phyloP scores from a whole-genome alignment of 2,329 filamentous ascomycete genomes.

The Chrysoporthe puriensis region DNA sequence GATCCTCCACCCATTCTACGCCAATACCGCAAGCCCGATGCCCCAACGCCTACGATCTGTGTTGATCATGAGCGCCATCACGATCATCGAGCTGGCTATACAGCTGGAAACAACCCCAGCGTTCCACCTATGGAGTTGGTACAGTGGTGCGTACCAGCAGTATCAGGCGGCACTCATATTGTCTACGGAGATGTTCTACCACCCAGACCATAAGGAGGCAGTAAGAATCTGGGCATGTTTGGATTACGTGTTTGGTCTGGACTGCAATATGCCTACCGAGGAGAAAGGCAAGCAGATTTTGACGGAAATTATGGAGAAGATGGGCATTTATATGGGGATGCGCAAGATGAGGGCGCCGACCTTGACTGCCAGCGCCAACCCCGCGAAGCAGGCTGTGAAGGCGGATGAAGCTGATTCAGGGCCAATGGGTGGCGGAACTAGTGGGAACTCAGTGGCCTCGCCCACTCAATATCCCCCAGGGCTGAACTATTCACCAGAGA shows the following conservation, averaged over 20 bases:
- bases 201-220: constrained; percentile 59
- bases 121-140: constrained; percentile 70
- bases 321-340: constrained; percentile 61
- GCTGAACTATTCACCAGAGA: not conserved
- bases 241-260: constrained; percentile 71
- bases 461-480: constrained; percentile 12
- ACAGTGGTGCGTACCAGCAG: constrained; percentile 71
- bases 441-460: not conserved
- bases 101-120: constrained; percentile 48
- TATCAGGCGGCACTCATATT: constrained; percentile 73
- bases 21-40: constrained; percentile 50
- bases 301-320: constrained; percentile 64
- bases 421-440: not conserved
- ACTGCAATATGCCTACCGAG: constrained; percentile 52
- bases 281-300: constrained; percentile 66
- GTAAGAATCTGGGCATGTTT: constrained; percentile 71
- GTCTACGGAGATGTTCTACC: constrained; percentile 67
- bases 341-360: constrained; percentile 60
- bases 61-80: constrained; percentile 63
- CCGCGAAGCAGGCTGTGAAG: constrained; percentile 42
- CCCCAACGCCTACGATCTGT: constrained; percentile 67
- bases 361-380: constrained; percentile 45
- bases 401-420: constrained; percentile 25
- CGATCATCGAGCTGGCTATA: constrained; percentile 53
- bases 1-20: constrained; percentile 69